phyloP scores from a whole-genome alignment of 495 filamentous ascomycete genomes.

The Bacidia gigantensis region DNA sequence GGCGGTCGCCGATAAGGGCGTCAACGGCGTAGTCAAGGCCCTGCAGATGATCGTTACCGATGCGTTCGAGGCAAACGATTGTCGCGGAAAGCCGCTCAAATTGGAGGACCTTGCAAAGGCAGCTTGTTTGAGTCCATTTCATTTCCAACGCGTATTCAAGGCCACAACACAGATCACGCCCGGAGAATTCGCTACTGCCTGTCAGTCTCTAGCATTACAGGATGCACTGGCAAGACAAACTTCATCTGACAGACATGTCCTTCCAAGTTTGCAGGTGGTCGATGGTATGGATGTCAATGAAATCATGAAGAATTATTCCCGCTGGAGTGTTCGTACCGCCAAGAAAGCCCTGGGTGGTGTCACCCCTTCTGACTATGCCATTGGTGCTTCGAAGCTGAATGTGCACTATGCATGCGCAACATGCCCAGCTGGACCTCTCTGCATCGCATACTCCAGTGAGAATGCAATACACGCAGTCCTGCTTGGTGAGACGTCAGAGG shows the following conservation, averaged over 20 bases:
- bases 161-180: constrained; percentile 45
- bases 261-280: not conserved
- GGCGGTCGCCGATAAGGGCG: constrained; percentile 28
- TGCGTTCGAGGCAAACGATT: constrained; percentile 28
- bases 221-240: constrained; percentile 1
- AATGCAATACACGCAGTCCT: not conserved
- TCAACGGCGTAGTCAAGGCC: constrained; percentile 28
- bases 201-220: constrained; percentile 9
- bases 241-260: not conserved
- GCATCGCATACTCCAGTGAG: constrained; percentile 4
- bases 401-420: not conserved
- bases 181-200: constrained; percentile 31
- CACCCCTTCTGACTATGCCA: constrained; percentile 3
- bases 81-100: constrained; percentile 24
- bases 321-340: constrained; percentile 8
- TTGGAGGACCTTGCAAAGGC: constrained; percentile 37
- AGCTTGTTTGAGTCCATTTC: constrained; percentile 42
- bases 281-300: not conserved
- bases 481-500: constrained; percentile 5
- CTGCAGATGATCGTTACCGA: constrained; percentile 16
- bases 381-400: not conserved
- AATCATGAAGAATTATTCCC: not conserved
- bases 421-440: constrained; percentile 2
- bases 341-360: constrained; percentile 9
- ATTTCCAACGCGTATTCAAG: constrained; percentile 52